Evolutionary conservation across 306 rosid genomes (phyloP), one percentile per base, ranked within the genome.

Genomic region (Bauhinia variegata): DNA sequence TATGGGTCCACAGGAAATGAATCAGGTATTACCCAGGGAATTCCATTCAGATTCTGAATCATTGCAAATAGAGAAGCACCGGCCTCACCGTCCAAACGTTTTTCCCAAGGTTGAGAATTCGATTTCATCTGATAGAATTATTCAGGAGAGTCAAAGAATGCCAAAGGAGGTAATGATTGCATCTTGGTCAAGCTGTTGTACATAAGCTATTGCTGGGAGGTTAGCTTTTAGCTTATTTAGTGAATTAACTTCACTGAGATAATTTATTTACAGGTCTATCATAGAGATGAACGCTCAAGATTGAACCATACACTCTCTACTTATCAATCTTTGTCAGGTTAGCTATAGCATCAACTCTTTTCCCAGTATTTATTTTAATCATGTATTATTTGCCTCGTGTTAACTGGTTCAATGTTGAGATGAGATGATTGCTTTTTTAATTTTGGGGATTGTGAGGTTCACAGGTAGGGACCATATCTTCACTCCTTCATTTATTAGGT

Each of bases 231-330:
- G 60, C 50, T 64, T 56, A 38, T 61, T 53, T 72, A 55, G 60
- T 39, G 15, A 67, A 60, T 34, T 14, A 13, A 63, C 63, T 38
- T 4, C 47, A 56, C 41, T 31, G 55, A 50, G 65, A 44, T 70
- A 61, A 46, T 68, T 55, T 75, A 14, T 75, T 65, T 65, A 77
- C 95, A 95, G 99, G 83, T 85, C 30, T 95, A 86, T 78, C 85
- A 77, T 75, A 86, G 96, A 80, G 96, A 90, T 78, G 96, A 93
- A 72, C 96, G 91, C 67, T 37, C 82, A 73, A 86, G 97, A 83
- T 53, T 82, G 80, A 86, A 54, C 83, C n/a, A n/a, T n/a, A n/a
- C n/a, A n/a, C n/a, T n/a, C n/a, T 65, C 96, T 60, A 79, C 77
- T 67, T 86, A 83, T 80, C 83, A 78, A 77, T 81, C 91, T 15